Conservation (phyloP, 2,329 filamentous ascomycete genomes). For the Paradendryphiella salina region DNA sequence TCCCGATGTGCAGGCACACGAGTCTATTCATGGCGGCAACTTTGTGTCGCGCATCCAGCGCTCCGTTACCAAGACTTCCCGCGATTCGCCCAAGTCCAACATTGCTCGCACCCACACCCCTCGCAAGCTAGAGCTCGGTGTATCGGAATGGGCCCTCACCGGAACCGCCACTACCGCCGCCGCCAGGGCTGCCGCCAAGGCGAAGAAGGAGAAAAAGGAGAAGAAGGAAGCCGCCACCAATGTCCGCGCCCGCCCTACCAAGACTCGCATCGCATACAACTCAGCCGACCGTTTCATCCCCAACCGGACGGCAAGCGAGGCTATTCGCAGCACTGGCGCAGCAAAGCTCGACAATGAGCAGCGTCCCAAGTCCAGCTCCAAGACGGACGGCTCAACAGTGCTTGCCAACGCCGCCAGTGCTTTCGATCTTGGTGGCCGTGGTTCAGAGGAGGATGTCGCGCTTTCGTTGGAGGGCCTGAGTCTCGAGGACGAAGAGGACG, state of each 20-base stretch:
- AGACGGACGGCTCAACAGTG: constrained; percentile 71
- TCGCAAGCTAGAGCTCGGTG: constrained; percentile 83
- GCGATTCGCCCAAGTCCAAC: constrained; percentile 95
- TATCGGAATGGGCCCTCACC: constrained; percentile 89
- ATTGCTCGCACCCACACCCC: constrained; percentile 77
- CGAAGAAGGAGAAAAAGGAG: constrained; percentile 44
- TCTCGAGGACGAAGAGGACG: constrained; percentile 71
- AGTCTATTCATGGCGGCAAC: constrained; percentile 74
- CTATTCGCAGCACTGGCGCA: constrained; percentile 77
- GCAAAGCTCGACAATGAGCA: constrained; percentile 71
- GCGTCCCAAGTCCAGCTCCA: constrained; percentile 70
- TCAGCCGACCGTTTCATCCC: constrained; percentile 93
- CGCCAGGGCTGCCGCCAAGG: constrained; percentile 52
- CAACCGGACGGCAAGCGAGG: constrained; percentile 87
- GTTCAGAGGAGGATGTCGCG: constrained; percentile 71
- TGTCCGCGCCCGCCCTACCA: constrained; percentile 41
- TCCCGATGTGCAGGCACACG: constrained; percentile 56
- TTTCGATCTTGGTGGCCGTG: constrained; percentile 64
- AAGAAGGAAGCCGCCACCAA: constrained; percentile 36
- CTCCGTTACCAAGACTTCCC: constrained; percentile 65
- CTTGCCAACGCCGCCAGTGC: constrained; percentile 73
- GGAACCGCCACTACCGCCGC: constrained; percentile 66
- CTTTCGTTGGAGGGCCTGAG: constrained; percentile 76
- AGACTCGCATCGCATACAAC: constrained; percentile 58
- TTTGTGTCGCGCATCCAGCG: constrained; percentile 78